Percentiles rank a stretch among this genome's conserved stretches.
Conservation (phyloP, 208 protist genomes). For the Wallacemonas sp. region DNA sequence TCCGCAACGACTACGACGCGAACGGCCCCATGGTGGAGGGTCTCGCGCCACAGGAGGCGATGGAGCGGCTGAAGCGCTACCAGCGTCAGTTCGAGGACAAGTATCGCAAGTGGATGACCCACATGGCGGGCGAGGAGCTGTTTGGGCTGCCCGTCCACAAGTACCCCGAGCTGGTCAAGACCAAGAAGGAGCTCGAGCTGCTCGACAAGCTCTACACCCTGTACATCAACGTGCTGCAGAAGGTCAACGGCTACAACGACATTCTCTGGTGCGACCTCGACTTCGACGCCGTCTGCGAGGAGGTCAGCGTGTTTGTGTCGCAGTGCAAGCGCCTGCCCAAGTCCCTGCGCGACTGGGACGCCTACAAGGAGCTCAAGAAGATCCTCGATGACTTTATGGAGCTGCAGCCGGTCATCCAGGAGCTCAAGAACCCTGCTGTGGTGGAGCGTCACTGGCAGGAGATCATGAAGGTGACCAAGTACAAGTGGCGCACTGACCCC, state of each 20-base stretch:
- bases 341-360: slow-evolving; percentile 93
- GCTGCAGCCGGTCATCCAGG: slow-evolving; percentile 93
- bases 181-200: slow-evolving; percentile 93
- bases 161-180: slow-evolving; percentile 94
- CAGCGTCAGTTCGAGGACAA: slow-evolving; percentile 95
- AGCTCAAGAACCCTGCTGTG: slow-evolving; percentile 92
- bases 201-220: slow-evolving; percentile 95
- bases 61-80: slow-evolving; percentile 95
- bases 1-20: slow-evolving; percentile 95
- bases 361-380: slow-evolving; percentile 94
- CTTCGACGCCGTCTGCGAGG: slow-evolving; percentile 93
- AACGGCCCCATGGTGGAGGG: slow-evolving; percentile 96
- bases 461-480: slow-evolving; percentile 89
- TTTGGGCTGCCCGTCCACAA: slow-evolving; percentile 95
- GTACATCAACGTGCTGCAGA: slow-evolving; percentile 94
- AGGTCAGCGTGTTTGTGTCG: slow-evolving; percentile 91
- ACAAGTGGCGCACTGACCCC: slow-evolving; percentile 91
- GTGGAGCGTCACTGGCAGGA: slow-evolving; percentile 95
- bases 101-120: slow-evolving; percentile 94
- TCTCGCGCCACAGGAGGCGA: slow-evolving; percentile 92
- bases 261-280: slow-evolving; percentile 95
- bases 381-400: slow-evolving; percentile 96
- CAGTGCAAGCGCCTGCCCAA: slow-evolving; percentile 93
- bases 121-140: slow-evolving; percentile 95
- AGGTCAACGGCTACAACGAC: slow-evolving; percentile 94